A percentile compares a stretch with the other conserved stretches of the same genome.
These are phyloP conservation scores for Saccharomyces paradoxus DNA, from an alignment of 805 yeast genomes.

Conservation along the genomic window DNA sequence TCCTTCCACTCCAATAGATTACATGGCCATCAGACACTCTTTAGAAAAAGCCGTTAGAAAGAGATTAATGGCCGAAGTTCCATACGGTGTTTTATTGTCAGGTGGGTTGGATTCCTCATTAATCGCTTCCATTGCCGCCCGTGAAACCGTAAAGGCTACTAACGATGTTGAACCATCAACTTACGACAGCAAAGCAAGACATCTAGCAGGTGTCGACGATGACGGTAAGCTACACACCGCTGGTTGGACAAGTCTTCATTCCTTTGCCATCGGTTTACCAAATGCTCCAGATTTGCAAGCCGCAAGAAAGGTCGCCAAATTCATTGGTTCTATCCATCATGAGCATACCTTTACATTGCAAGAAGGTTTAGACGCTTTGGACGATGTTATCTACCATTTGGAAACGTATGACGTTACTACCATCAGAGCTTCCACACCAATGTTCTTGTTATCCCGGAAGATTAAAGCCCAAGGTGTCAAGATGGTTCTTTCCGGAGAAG, in stretches of 20 bases:
- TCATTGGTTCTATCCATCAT: slow-evolving; percentile 93
- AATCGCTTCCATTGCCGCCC: slow-evolving; percentile 94
- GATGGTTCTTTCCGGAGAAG: slow-evolving; percentile 98
- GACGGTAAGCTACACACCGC: slow-evolving; percentile 71
- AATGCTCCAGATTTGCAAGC: slow-evolving; percentile 97
- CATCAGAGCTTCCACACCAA: slow-evolving; percentile 97
- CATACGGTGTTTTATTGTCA: slow-evolving; percentile 92
- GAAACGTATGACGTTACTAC: slow-evolving; percentile 99
- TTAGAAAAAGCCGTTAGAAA: slow-evolving; percentile 94
- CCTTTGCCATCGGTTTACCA: slow-evolving; percentile 94
- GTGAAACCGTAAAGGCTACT: slow-evolving; percentile 75
- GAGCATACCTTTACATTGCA: slow-evolving; percentile 95
- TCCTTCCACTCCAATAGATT: slow-evolving; percentile 73
- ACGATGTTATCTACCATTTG: slow-evolving; percentile 89
- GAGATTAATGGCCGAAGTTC: slow-evolving; percentile 99
- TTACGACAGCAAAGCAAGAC: slow-evolving; percentile 40
- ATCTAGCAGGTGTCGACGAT: slow-evolving; percentile 88
- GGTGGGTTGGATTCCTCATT: slow-evolving; percentile 97
- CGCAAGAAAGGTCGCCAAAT: slow-evolving; percentile 93
- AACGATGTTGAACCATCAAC: background rate
- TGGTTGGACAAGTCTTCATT: slow-evolving; percentile 79
- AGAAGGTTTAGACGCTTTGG: slow-evolving; percentile 92
- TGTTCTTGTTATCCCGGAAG: slow-evolving; percentile 92
- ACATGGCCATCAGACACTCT: slow-evolving; percentile 59
- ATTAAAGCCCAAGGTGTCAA: slow-evolving; percentile 99